Evolutionary conservation across 371 early-diverging fungal species (phyloP).

Genomic region (Apophysomyces sp.): DNA sequence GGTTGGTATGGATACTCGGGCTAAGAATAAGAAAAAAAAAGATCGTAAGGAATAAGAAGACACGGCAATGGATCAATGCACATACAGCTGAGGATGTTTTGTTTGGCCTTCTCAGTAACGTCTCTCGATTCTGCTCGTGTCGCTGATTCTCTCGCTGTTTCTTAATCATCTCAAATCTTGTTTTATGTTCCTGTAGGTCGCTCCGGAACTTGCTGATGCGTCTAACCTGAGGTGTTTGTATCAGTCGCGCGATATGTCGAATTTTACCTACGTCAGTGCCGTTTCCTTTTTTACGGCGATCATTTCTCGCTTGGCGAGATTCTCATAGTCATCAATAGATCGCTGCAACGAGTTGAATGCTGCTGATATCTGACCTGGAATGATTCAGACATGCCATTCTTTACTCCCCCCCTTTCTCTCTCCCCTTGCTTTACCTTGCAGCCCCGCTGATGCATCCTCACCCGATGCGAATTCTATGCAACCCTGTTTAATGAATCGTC

Average conservation of each 20-base stretch:
- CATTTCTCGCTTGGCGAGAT: conserved; percentile 72
- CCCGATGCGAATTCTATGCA: conserved; percentile 53
- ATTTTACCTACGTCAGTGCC: conserved; percentile 61
- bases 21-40: conserved; percentile 16
- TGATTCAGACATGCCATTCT: conserved; percentile 1
- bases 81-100: conserved; percentile 13
- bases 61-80: background rate
- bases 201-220: conserved; percentile 67
- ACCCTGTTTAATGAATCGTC: background rate
- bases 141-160: conserved; percentile 49
- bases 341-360: conserved; percentile 66
- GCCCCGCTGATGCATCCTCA: conserved; percentile 57
- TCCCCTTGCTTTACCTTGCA: conserved; percentile 49
- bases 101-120: conserved; percentile 46
- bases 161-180: conserved; percentile 56
- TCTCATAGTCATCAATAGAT: conserved; percentile 72
- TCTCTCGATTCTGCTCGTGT: conserved; percentile 49
- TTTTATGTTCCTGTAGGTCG: conserved; percentile 56
- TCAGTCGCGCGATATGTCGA: background rate
- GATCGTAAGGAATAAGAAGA: background rate
- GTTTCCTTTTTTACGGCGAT: conserved; percentile 75
- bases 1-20: conserved; percentile 52
- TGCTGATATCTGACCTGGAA: conserved; percentile 69
- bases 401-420: background rate
- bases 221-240: conserved; percentile 24